Evolutionary conservation across 2,329 filamentous ascomycete genomes (phyloP).

Genomic region (Pseudocercospora crystallina): DNA sequence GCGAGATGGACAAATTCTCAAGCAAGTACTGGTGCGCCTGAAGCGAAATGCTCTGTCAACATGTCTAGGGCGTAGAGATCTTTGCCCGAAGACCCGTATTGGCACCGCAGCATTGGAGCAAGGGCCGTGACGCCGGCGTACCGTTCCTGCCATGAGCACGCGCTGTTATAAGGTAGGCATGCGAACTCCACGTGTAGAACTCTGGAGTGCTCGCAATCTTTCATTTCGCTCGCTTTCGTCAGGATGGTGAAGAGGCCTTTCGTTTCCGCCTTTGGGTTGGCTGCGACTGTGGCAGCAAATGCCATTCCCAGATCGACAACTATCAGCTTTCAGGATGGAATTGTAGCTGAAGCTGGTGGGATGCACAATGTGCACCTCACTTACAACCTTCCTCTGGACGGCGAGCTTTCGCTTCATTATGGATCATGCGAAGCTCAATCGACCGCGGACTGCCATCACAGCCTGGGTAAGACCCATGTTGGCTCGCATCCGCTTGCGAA

Average conservation of each 20-base stretch:
- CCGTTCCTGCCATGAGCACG: not conserved
- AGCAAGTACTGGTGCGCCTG: no score
- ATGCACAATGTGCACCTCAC: slow-evolving; percentile 53
- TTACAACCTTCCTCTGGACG: slow-evolving; percentile 45
- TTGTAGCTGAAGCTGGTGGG: slow-evolving; percentile 32
- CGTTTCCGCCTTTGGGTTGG: slow-evolving; percentile 17
- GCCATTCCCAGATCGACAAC: slow-evolving; percentile 18
- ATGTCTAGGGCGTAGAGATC: slow-evolving; percentile 1
- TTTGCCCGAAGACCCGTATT: slow-evolving; percentile 5
- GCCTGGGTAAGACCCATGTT: slow-evolving; percentile 44
- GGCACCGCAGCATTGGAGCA: not conserved
- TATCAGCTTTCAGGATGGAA: slow-evolving; percentile 27
- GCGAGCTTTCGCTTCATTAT: slow-evolving; percentile 47
- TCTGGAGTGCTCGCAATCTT: not conserved
- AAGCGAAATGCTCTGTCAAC: not conserved
- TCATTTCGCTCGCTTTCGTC: not conserved
- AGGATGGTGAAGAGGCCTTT: slow-evolving; percentile 17
- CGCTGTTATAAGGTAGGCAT: not conserved
- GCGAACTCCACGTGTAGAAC: slow-evolving; percentile 1
- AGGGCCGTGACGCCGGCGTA: not conserved
- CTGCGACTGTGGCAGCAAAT: slow-evolving; percentile 16
- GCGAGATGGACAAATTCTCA: not conserved
- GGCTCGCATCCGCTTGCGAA: slow-evolving; percentile 33
- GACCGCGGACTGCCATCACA: slow-evolving; percentile 43
- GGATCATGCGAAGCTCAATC: slow-evolving; percentile 44